Evolutionary conservation across 371 early-diverging fungal genomes (phyloP).

Genomic region (Thermomucor indicae-seudaticae): DNA sequence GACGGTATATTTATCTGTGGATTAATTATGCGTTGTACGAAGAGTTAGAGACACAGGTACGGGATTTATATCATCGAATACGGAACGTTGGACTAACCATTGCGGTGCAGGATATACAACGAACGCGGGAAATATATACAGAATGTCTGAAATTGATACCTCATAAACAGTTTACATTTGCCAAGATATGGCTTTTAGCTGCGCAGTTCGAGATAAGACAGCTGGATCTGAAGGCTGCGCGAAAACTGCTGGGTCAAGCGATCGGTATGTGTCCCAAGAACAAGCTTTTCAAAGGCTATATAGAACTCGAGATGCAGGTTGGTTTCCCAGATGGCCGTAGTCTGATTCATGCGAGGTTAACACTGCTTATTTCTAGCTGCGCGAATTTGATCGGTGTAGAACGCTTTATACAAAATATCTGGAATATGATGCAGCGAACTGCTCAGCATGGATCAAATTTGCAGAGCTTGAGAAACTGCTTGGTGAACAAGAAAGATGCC

Average conservation of each 20-base stretch:
- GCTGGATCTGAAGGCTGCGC: slow-evolving; percentile 68
- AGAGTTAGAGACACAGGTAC: slow-evolving; percentile 76
- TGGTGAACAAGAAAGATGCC: slow-evolving; percentile 83
- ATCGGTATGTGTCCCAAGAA: slow-evolving; percentile 83
- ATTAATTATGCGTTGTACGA: slow-evolving; percentile 95
- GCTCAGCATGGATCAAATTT: slow-evolving; percentile 93
- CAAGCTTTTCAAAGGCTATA: slow-evolving; percentile 91
- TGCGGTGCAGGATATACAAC: slow-evolving; percentile 61
- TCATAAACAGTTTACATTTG: slow-evolving; percentile 93
- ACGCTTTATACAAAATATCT: slow-evolving; percentile 85
- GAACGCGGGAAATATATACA: slow-evolving; percentile 83
- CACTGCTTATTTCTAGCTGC: slow-evolving; percentile 62
- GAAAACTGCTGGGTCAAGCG: slow-evolving; percentile 82
- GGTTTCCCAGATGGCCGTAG: not conserved
- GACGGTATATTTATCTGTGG: slow-evolving; percentile 98
- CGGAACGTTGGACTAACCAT: not conserved
- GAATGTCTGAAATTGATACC: slow-evolving; percentile 86
- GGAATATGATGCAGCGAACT: slow-evolving; percentile 80
- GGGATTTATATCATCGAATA: not conserved
- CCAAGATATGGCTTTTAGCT: slow-evolving; percentile 92
- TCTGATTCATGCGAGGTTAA: too few species aligned
- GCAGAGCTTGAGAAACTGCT: slow-evolving; percentile 85
- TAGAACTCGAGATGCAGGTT: slow-evolving; percentile 87
- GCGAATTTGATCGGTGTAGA: slow-evolving; percentile 94
- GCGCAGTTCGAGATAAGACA: slow-evolving; percentile 91